Base-by-base conservation (phyloP, 176 grass and related monocot genomes). In the Oryza officinalis region DNA sequence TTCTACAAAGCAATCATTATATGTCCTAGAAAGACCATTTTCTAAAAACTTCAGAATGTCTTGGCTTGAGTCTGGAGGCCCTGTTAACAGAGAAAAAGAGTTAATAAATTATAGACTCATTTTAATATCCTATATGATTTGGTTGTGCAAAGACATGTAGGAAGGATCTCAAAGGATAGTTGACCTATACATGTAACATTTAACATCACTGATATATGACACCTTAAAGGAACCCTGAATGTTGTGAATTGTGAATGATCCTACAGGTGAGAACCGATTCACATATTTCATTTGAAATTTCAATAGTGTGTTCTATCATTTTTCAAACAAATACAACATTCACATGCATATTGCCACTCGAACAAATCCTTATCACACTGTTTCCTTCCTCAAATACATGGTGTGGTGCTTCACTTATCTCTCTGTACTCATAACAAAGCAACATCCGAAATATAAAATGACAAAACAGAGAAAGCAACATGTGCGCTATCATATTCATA, bases 1-100 rank as follows among this genome's bases (percentile, higher is more conserved):
- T 80, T 92, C 92, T 27, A 78, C 84, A 77, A 94, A 88, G 50
- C 69, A 85, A 27, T 94, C 92, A 87, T 92, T 88, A 86, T 90
- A 92, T 44, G 92, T 94, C 65, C 87, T 94, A 72, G 80, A 89
- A 69, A 82, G 73, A 43, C 66, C 88, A 45, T 20, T 82, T 78
- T 77, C 79, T 69, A 82, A 82, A 82, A 87, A 63, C 8, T 63
- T 82, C 4, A 76, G 66, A 49, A 82, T 27, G 45, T 70, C 86
- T 23, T 61, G 72, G 27, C 49, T 87, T 33, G 86, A 87, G 17
- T 76, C 67, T 77, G 79, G 46, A 82, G 79, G 72, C 37, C 72
- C 86, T 87, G 72, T 33, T 76, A 54, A 27, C 38, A 32, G 72
- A 17, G 25, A 76, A 80, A 74, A 44, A 33, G 61, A 45, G 11